Percentiles rank a stretch among this genome's conserved stretches.
phyloP scores from a whole-genome alignment of 2,329 filamentous ascomycete species.

The Neospermospora avenae region DNA sequence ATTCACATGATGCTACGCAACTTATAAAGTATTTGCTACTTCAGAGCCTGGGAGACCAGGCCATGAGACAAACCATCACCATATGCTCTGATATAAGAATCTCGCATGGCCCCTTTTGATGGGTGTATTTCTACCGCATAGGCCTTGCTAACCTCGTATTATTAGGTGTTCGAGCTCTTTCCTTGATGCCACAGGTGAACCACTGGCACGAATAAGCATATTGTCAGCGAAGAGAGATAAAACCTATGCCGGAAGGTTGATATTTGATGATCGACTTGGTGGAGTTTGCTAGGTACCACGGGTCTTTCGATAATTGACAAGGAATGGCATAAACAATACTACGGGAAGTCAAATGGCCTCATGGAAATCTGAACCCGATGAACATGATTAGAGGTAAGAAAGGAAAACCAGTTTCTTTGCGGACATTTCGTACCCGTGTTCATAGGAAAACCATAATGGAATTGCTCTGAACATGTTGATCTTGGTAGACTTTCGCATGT shows the following conservation, averaged over 20 bases:
- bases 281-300: no score
- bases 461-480: no score
- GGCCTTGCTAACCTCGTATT: slow-evolving; percentile 21
- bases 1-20: slow-evolving; percentile 88
- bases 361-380: slow-evolving; percentile 46
- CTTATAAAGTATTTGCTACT: slow-evolving; percentile 99
- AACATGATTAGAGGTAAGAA: slow-evolving; percentile 39
- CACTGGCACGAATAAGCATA: no score
- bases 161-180: slow-evolving; percentile 98
- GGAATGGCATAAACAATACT: no score
- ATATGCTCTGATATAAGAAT: slow-evolving; percentile 65
- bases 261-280: no score
- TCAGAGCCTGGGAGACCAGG: slow-evolving; percentile 83
- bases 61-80: slow-evolving; percentile 98
- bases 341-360: slow-evolving; percentile 19
- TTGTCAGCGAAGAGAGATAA: no score
- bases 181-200: no score
- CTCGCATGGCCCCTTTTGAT: slow-evolving; percentile 22
- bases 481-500: no score
- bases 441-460: background rate
- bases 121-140: slow-evolving; percentile 3
- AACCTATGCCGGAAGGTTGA: no score
- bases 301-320: no score
- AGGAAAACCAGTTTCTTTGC: background rate
- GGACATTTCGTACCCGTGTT: background rate